These are phyloP conservation scores for Hortaea werneckii DNA, from an alignment of 2,329 filamentous ascomycete species.

Conservation along the genomic window DNA sequence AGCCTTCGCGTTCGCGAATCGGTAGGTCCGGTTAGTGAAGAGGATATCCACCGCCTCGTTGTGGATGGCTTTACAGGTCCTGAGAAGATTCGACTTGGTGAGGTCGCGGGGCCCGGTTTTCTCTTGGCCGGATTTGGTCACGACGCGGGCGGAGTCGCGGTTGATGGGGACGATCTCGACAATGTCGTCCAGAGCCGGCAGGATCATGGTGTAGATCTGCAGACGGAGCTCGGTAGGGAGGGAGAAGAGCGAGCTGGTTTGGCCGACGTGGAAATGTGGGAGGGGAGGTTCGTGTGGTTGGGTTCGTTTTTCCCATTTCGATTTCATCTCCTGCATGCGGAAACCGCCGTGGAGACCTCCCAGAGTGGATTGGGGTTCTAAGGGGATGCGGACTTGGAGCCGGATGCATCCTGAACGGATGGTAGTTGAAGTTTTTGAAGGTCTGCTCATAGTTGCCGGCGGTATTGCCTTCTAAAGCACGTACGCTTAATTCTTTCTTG, in stretches of 20 bases:
- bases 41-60: slow-evolving; percentile 36
- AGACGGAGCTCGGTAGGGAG: slow-evolving; percentile 53
- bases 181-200: slow-evolving; percentile 17
- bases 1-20: slow-evolving; percentile 32
- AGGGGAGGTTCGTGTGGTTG: not conserved
- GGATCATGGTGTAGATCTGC: slow-evolving; percentile 41
- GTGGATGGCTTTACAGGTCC: slow-evolving; percentile 32
- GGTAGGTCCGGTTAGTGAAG: slow-evolving; percentile 37
- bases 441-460: not conserved
- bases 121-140: slow-evolving; percentile 13
- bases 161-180: slow-evolving; percentile 17
- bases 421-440: slow-evolving; percentile 12
- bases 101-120: slow-evolving; percentile 24
- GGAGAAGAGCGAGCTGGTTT: slow-evolving; percentile 26
- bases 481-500: slow-evolving; percentile 13
- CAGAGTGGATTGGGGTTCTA: slow-evolving; percentile 11
- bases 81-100: slow-evolving; percentile 33
- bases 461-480: slow-evolving; percentile 7
- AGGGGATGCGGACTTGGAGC: slow-evolving; percentile 17
- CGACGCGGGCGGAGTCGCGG: slow-evolving; percentile 17
- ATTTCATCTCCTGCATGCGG: slow-evolving; percentile 8
- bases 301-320: slow-evolving; percentile 5
- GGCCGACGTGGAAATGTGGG: not conserved
- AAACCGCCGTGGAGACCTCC: slow-evolving; percentile 3
- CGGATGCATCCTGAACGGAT: slow-evolving; percentile 15